These are phyloP conservation scores for Hyaloscypha hepaticicola DNA, from an alignment of 495 filamentous ascomycete genomes.

Conservation along the genomic window DNA sequence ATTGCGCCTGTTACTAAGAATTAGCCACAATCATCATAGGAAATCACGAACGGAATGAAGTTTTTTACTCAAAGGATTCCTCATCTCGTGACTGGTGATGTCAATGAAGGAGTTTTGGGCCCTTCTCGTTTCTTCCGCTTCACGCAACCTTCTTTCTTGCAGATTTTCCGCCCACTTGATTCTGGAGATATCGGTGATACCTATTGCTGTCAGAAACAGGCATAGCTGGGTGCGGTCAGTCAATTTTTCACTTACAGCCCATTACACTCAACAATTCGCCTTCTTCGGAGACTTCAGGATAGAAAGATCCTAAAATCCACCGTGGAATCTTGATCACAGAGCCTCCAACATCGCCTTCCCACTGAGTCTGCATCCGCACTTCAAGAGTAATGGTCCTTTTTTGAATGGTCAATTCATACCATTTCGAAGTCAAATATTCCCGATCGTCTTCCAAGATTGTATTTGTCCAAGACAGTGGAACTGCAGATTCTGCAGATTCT, in stretches of 20 bases:
- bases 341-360: slow-evolving; percentile 7
- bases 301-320: slow-evolving; percentile 9
- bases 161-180: slow-evolving; percentile 62
- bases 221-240: not conserved
- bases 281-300: slow-evolving; percentile 5
- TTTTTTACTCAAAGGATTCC: slow-evolving; percentile 60
- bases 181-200: slow-evolving; percentile 54
- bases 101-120: slow-evolving; percentile 86
- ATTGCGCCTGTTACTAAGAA: slow-evolving; percentile 53
- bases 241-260: slow-evolving; percentile 10
- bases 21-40: not conserved
- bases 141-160: slow-evolving; percentile 58
- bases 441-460: slow-evolving; percentile 10
- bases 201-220: not conserved
- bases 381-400: slow-evolving; percentile 1
- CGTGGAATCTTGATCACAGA: slow-evolving; percentile 1
- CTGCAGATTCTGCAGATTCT: not conserved
- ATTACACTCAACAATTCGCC: slow-evolving; percentile 4
- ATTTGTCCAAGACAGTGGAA: slow-evolving; percentile 10
- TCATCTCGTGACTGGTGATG: slow-evolving; percentile 83
- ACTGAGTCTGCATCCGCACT: slow-evolving; percentile 9
- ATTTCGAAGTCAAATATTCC: slow-evolving; percentile 2
- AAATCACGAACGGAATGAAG: not conserved
- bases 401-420: slow-evolving; percentile 9
- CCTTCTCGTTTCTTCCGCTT: slow-evolving; percentile 63